A percentile compares a stretch with the other conserved stretches of the same genome.
phyloP scores from a whole-genome alignment of 768 basidiomycete species.

The Boletus subcaerulescens region DNA sequence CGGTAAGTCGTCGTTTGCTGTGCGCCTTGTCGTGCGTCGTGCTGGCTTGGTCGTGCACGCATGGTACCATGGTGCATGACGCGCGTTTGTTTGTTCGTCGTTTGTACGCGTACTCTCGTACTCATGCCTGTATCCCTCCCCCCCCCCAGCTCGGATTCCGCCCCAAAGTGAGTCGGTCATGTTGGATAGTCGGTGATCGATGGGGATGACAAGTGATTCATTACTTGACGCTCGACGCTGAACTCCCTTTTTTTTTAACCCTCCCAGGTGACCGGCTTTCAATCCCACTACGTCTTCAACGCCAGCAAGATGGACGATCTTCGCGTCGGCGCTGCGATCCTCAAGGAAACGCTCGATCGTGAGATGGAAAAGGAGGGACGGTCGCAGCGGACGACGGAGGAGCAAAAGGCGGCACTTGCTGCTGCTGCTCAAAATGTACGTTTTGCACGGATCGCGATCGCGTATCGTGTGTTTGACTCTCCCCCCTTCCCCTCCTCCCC shows the following conservation, averaged over 20 bases:
- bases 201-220: background rate
- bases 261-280: slow-evolving; percentile 61
- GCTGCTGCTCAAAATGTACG: slow-evolving; percentile 55
- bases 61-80: too few relatives aligned
- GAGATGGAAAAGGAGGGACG: slow-evolving; percentile 50
- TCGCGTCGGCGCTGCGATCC: slow-evolving; percentile 58
- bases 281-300: slow-evolving; percentile 70
- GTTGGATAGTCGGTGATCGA: background rate
- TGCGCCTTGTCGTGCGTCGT: too few relatives aligned
- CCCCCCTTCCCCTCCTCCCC: too few relatives aligned
- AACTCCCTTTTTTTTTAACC: background rate
- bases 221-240: too few relatives aligned
- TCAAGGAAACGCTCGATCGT: slow-evolving; percentile 58
- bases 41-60: too few relatives aligned
- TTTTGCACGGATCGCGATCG: background rate
- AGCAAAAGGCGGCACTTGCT: slow-evolving; percentile 57
- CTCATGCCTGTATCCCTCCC: background rate
- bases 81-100: too few relatives aligned
- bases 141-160: slow-evolving; percentile 63
- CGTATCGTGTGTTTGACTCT: background rate
- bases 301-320: slow-evolving; percentile 51
- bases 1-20: slow-evolving; percentile 30
- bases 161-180: slow-evolving; percentile 50
- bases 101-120: too few relatives aligned
- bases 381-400: slow-evolving; percentile 43